Conservation (phyloP, 495 filamentous ascomycete genomes). For the Delitschia confertaspora region DNA sequence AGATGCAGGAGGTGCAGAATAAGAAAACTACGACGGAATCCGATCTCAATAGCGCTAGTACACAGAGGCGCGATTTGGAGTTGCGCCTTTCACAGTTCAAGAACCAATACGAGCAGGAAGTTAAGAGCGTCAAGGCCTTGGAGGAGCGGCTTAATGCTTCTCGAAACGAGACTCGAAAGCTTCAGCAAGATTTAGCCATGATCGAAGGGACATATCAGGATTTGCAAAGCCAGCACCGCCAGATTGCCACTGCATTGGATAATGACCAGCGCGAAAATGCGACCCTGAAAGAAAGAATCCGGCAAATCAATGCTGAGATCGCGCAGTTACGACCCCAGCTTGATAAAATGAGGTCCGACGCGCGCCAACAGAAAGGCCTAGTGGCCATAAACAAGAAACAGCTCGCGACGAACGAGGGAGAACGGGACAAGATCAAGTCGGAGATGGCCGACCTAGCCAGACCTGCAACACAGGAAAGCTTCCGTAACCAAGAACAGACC, state of each 20-base stretch:
- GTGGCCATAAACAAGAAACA: conserved; percentile 99
- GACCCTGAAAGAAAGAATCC: conserved; percentile 77
- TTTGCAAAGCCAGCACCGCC: conserved; percentile 72
- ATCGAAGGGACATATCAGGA: conserved; percentile 77
- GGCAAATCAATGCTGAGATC: conserved; percentile 70
- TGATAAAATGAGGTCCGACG: conserved; percentile 81
- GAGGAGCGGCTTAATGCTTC: conserved; percentile 72
- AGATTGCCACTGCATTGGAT: conserved; percentile 63
- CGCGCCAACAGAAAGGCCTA: conserved; percentile 87
- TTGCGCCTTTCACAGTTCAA: conserved; percentile 73
- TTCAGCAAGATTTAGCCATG: conserved; percentile 71
- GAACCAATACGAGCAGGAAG: conserved; percentile 84
- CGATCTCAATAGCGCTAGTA: conserved; percentile 63
- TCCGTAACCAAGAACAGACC: conserved; percentile 30
- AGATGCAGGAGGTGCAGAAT: conserved; percentile 84
- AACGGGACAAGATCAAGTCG: conserved; percentile 71
- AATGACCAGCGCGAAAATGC: conserved; percentile 84
- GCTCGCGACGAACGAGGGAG: conserved; percentile 74
- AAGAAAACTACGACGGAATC: conserved; percentile 70
- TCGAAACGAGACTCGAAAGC: conserved; percentile 69
- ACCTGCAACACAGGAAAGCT: conserved; percentile 28
- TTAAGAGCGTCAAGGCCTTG: conserved; percentile 70
- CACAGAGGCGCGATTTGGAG: conserved; percentile 90
- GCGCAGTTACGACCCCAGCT: conserved; percentile 73
- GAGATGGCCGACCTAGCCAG: conserved; percentile 60